phyloP scores from a whole-genome alignment of 2,329 filamentous ascomycete species.

The Leptographium lundbergii region DNA sequence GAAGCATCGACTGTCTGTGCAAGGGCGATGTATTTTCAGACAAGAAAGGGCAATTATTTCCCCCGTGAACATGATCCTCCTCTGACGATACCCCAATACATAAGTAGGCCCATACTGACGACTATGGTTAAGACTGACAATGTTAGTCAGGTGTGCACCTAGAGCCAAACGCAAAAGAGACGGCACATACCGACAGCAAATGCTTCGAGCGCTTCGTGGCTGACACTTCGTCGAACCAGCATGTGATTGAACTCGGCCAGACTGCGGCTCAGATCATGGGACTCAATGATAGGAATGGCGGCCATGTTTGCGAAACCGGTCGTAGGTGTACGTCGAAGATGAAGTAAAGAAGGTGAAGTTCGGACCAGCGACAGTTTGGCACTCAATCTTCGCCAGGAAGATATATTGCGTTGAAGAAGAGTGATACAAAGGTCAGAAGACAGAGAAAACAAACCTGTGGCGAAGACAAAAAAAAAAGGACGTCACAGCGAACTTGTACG shows the following conservation, averaged over 20 bases:
- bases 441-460: not conserved
- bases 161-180: not conserved
- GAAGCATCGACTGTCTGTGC: not conserved
- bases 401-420: not conserved
- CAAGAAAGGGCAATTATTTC: not conserved
- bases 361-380: not conserved
- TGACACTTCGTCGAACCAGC: conserved; percentile 1
- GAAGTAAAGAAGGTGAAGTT: not conserved
- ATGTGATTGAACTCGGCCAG: not conserved
- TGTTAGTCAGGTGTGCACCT: not conserved
- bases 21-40: not conserved
- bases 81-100: conserved; percentile 6
- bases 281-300: not conserved
- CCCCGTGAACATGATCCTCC: not conserved
- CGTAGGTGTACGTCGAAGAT: not conserved
- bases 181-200: not conserved
- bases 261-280: conserved; percentile 1
- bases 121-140: conserved; percentile 2
- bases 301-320: not conserved
- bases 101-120: conserved; percentile 4
- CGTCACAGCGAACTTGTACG: not conserved
- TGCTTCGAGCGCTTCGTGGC: conserved; percentile 4
- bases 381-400: not conserved
- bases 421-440: not conserved
- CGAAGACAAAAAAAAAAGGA: not conserved